These are phyloP conservation scores for Leptomonas pyrrhocoris DNA, from an alignment of 208 protist genomes.

Conservation along the genomic window DNA sequence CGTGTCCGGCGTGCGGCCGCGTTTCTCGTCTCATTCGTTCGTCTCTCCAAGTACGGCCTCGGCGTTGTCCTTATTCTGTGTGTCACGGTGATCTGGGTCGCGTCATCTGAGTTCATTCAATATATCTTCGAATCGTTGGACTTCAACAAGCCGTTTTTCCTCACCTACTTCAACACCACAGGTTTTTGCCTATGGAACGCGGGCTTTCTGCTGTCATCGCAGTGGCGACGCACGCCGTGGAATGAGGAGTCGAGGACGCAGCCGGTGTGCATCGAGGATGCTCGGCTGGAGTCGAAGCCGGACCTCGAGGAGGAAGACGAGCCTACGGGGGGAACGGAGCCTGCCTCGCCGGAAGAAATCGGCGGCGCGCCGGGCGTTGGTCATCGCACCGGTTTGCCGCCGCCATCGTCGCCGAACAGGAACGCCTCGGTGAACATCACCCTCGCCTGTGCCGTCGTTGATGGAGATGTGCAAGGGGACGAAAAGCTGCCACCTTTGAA, in stretches of 20 bases:
- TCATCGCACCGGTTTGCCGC: background rate
- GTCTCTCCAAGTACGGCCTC: conserved; percentile 70
- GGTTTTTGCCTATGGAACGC: conserved; percentile 87
- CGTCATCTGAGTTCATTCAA: conserved; percentile 89
- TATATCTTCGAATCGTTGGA: conserved; percentile 84
- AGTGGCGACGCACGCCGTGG: conserved; percentile 66
- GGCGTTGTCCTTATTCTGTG: conserved; percentile 84
- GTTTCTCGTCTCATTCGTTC: conserved; percentile 18
- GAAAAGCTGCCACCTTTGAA: background rate
- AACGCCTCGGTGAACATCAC: conserved; percentile 8
- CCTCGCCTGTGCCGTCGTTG: conserved; percentile 12
- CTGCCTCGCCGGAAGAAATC: background rate
- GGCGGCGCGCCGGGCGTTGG: background rate
- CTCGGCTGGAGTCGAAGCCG: conserved; percentile 21
- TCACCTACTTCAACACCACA: conserved; percentile 93
- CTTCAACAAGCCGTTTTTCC: conserved; percentile 89
- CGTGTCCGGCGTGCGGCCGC: background rate
- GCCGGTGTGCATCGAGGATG: conserved; percentile 66
- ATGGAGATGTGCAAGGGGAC: conserved; percentile 5
- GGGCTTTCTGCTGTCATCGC: conserved; percentile 62
- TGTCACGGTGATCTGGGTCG: conserved; percentile 91
- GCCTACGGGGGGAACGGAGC: background rate
- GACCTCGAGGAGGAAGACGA: conserved; percentile 8
- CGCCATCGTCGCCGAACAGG: background rate
- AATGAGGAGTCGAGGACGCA: conserved; percentile 38